These are phyloP conservation scores for Tillandsia fasciculata DNA, from an alignment of 176 grass and related monocot genomes.

Conservation along the genomic window DNA sequence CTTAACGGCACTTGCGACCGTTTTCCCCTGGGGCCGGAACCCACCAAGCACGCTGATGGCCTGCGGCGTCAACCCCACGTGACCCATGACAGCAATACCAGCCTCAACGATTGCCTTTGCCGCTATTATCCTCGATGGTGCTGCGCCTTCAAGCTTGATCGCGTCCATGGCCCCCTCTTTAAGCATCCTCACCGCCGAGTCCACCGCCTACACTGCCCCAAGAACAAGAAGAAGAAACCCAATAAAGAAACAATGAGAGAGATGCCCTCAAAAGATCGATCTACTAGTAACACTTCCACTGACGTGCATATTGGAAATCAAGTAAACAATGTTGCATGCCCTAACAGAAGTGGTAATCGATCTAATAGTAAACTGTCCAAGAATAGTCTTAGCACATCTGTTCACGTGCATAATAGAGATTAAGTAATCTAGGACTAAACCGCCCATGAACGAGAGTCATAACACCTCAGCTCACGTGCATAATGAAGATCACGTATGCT, in stretches of 20 bases:
- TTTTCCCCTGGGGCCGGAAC: conserved; percentile 80
- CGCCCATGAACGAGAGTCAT: no score
- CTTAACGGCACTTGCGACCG: conserved; percentile 70
- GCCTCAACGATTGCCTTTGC: conserved; percentile 84
- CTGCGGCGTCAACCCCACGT: conserved; percentile 80
- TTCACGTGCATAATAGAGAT: no score
- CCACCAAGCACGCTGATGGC: conserved; percentile 90
- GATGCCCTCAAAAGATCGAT: no score
- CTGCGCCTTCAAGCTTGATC: conserved; percentile 84
- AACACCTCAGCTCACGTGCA: no score
- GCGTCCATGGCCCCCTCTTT: conserved; percentile 94
- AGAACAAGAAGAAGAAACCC: not conserved
- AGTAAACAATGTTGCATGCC: not conserved
- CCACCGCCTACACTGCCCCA: conserved; percentile 42
- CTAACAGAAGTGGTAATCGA: no score
- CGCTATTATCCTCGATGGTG: conserved; percentile 67
- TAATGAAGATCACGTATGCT: no score
- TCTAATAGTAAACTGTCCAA: no score
- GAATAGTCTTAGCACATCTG: no score
- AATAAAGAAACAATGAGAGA: not conserved
- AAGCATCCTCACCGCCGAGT: conserved; percentile 62
- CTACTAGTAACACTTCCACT: no score
- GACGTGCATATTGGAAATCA: not conserved
- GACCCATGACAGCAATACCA: conserved; percentile 86
- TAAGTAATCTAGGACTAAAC: no score